Base-by-base conservation (phyloP, 176 grass and related monocot genomes). In the Microstegium vimineum region DNA sequence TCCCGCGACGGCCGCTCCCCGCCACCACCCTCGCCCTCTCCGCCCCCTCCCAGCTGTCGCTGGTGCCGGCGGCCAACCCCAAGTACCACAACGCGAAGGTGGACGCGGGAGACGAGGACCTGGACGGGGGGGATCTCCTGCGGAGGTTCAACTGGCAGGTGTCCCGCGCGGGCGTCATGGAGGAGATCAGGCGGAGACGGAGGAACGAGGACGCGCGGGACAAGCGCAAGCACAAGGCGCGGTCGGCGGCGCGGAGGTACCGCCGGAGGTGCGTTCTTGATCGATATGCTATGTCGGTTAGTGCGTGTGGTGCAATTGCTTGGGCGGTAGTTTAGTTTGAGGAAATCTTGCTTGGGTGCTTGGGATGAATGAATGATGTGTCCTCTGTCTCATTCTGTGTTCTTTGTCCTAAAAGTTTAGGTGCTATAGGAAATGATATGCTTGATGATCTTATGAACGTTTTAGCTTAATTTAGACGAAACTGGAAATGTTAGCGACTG, bases 191-290 rank as follows among this genome's bases (percentile, higher is more conserved):
- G 85, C 47, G 91, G 69, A 82, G 91, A 30, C 75, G 91, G 37
- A 73, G 90, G 77, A 85, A 83, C 78, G 91, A 97, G 91, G 83
- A 92, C 81, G 76, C 61, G 35, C 74, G 82, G 54, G 94, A 97
- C 67, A 88, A 77, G 89, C 59, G 38, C 82, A 94, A 90, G 73
- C 82, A 91, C 56, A 94, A 94, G 82, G 66, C 62, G 0, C 82
- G 85, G 5, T 77, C 83, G 15, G 85, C 73, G 3, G 85, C 52
- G 2, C 75, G 87, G 25, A 86, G 17, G 79, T 46, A 76, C 20
- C 80, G 83, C 40, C 77, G 78, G 31, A 91, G 91, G 89, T 90
- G 25, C 32, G 65, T 8, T 3, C 51, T 87, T 22, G 51, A 78
- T 71, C 66, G 1, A 0, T 63, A 4, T 12, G 0, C 20, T 43